These are phyloP conservation scores for Boletus reticulatus DNA, from an alignment of 768 basidiomycete genomes.

Conservation along the genomic window DNA sequence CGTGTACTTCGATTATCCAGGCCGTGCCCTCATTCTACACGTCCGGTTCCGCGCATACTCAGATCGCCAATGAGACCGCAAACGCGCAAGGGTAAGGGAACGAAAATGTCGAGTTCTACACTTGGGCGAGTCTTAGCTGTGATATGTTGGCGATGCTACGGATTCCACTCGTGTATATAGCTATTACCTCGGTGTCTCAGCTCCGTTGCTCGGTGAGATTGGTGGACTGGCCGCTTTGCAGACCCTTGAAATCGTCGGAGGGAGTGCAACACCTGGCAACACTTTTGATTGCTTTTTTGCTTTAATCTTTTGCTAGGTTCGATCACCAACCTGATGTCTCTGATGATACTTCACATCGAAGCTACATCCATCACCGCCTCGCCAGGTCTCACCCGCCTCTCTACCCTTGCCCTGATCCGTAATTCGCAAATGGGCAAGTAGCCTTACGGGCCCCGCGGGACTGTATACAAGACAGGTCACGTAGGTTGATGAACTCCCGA, in stretches of 20 bases:
- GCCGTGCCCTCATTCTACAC: slow-evolving; percentile 35
- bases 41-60: slow-evolving; percentile 27
- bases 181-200: slow-evolving; percentile 44
- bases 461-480: slow-evolving; percentile 37
- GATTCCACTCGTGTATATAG: neutral
- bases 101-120: slow-evolving; percentile 43
- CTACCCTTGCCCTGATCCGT: slow-evolving; percentile 37
- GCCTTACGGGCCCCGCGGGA: slow-evolving; percentile 27
- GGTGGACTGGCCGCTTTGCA: slow-evolving; percentile 38
- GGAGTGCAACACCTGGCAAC: slow-evolving; percentile 41
- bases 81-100: slow-evolving; percentile 38
- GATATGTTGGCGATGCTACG: slow-evolving; percentile 13
- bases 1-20: slow-evolving; percentile 41
- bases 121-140: slow-evolving; percentile 47
- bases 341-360: slow-evolving; percentile 40
- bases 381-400: slow-evolving; percentile 31
- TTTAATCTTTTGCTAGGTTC: slow-evolving; percentile 30
- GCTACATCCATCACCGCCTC: slow-evolving; percentile 37
- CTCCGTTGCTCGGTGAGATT: slow-evolving; percentile 41
- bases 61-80: slow-evolving; percentile 38
- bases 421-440: slow-evolving; percentile 40
- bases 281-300: neutral
- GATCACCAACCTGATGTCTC: slow-evolving; percentile 36
- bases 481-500: slow-evolving; percentile 39
- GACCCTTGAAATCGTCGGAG: slow-evolving; percentile 39